Conservation (phyloP, 2,329 filamentous ascomycete species). For the Whalleya microplaca region DNA sequence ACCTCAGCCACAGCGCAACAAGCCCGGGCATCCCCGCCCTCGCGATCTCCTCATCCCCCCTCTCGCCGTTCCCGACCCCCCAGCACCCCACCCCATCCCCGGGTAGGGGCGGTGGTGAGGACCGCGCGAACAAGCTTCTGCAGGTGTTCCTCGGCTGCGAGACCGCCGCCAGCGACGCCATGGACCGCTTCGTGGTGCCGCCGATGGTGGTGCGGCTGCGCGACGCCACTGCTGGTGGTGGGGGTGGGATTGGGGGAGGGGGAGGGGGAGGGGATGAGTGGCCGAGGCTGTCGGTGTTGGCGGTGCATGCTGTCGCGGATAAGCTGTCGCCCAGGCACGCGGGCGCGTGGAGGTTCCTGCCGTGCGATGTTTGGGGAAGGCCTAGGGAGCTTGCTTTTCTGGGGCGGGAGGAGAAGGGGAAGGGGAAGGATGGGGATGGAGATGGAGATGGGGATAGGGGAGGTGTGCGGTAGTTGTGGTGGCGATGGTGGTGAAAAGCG, state of each 20-base stretch:
- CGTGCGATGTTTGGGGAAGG: conserved; percentile 38
- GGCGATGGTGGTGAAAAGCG: too few relatives aligned
- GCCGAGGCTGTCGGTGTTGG: conserved; percentile 36
- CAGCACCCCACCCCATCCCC: neutral
- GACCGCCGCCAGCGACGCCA: conserved; percentile 7
- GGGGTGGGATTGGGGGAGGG: neutral
- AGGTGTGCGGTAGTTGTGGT: neutral
- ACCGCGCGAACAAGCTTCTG: conserved; percentile 18
- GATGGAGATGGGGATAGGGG: neutral
- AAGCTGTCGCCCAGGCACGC: conserved; percentile 30
- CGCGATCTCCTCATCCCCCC: neutral
- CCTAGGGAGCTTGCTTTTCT: conserved; percentile 37
- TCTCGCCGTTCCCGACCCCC: neutral
- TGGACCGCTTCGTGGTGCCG: conserved; percentile 30
- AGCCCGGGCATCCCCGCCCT: neutral
- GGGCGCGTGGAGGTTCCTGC: conserved; percentile 40
- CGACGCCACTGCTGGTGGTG: conserved; percentile 23
- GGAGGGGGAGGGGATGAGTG: conserved; percentile 18
- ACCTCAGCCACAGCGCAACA: conserved; percentile 6
- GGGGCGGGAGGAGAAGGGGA: conserved; percentile 1
- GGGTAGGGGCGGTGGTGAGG: conserved; percentile 1
- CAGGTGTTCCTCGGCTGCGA: conserved; percentile 25
- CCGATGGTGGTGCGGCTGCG: conserved; percentile 35
- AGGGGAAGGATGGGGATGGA: neutral
- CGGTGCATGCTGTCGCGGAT: conserved; percentile 36